phyloP scores from a whole-genome alignment of 1,284 basidiomycete species.

The Gymnopus androsaceus region DNA sequence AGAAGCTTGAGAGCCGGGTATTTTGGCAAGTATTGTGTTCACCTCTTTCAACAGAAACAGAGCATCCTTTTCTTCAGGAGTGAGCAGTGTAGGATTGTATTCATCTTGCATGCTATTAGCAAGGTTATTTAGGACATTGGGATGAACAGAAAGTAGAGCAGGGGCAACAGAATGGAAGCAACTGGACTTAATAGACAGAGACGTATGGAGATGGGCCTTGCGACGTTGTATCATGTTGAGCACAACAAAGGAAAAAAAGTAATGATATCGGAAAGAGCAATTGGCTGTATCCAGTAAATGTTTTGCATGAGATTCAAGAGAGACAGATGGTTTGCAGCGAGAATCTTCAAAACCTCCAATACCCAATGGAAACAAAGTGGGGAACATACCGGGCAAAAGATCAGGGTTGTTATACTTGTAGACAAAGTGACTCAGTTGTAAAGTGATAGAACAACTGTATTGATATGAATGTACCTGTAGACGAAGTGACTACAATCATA shows the following conservation, averaged over 20 bases:
- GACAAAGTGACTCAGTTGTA: too few species aligned
- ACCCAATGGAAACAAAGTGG: conserved; percentile 36
- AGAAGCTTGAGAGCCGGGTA: conserved; percentile 31
- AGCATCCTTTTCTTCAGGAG: conserved; percentile 14
- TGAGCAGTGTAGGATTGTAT: neutral
- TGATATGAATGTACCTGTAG: too few species aligned
- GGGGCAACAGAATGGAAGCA: conserved; percentile 19
- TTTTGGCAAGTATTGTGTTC: conserved; percentile 25
- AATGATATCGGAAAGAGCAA: conserved; percentile 30
- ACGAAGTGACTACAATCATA: too few species aligned
- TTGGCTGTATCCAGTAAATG: conserved; percentile 24
- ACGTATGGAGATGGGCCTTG: conserved; percentile 24
- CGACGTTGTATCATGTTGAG: conserved; percentile 34
- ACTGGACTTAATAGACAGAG: conserved; percentile 22
- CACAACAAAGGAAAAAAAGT: conserved; percentile 32
- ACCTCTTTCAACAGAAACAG: conserved; percentile 26
- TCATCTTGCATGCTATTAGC: conserved; percentile 11
- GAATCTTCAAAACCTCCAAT: conserved; percentile 34
- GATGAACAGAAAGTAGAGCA: neutral
- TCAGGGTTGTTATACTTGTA: conserved; percentile 30
- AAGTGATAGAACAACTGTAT: too few species aligned
- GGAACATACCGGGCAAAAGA: conserved; percentile 34
- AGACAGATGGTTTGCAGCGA: conserved; percentile 12
- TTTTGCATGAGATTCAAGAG: conserved; percentile 23
- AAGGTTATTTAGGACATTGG: conserved; percentile 13